phyloP scores from a whole-genome alignment of 345 rosid genomes.

The Dimocarpus longan region DNA sequence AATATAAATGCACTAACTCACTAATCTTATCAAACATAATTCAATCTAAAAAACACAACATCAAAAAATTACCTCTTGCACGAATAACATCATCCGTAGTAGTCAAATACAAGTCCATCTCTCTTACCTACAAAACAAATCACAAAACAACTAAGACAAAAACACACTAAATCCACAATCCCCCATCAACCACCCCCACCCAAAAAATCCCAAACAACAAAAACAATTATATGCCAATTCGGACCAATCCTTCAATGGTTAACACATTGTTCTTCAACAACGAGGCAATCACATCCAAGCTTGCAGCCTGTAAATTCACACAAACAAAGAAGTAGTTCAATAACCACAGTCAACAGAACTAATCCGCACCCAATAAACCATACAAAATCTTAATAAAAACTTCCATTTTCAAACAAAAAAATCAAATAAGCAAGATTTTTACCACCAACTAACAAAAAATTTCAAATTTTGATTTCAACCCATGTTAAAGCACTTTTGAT shows the following conservation, averaged over 20 bases:
- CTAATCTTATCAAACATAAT: background rate
- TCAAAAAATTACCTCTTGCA: constrained; percentile 57
- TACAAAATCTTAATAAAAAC: background rate
- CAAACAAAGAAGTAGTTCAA: background rate
- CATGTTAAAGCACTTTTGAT: background rate
- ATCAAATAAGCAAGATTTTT: background rate
- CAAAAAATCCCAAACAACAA: background rate
- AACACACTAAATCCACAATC: background rate
- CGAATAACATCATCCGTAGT: constrained; percentile 68
- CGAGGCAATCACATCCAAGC: constrained; percentile 60
- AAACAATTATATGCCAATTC: background rate
- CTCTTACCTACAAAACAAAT: constrained; percentile 52
- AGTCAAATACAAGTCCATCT: constrained; percentile 87
- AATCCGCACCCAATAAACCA: background rate
- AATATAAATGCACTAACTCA: background rate
- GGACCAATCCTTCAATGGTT: constrained; percentile 61
- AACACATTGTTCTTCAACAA: constrained; percentile 58
- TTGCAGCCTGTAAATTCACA: constrained; percentile 54
- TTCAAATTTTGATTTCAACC: background rate
- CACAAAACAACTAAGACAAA: constrained; percentile 6
- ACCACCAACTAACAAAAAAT: background rate
- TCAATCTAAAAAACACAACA: background rate
- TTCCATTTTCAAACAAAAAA: too few relatives aligned
- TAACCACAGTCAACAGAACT: background rate
- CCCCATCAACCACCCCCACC: too few relatives aligned